Evolutionary conservation across 148 eudicot genomes (phyloP).

Genomic region (Agrostemma githago): DNA sequence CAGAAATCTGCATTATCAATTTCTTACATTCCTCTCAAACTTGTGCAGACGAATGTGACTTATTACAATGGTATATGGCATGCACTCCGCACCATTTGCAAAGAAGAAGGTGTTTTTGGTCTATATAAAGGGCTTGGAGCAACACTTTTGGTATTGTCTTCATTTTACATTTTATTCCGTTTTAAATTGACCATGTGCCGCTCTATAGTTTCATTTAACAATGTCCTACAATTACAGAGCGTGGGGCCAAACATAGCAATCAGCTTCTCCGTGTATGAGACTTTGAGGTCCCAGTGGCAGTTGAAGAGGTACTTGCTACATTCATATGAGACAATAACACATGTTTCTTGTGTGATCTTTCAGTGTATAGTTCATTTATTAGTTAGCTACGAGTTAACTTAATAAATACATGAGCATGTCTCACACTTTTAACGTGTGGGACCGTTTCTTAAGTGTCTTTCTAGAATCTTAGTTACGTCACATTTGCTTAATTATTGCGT

Average conservation of each 20-base stretch:
- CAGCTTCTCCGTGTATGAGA: conserved; percentile 91
- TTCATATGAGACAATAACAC: not conserved
- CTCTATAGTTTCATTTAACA: not conserved
- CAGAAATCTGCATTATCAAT: not conserved
- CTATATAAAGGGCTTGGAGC: conserved; percentile 98
- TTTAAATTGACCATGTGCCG: not conserved
- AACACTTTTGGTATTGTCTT: conserved; percentile 62
- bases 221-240: conserved; percentile 47
- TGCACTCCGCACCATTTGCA: conserved; percentile 66
- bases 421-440: not conserved
- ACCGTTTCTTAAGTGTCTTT: not conserved
- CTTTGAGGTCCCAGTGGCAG: conserved; percentile 72
- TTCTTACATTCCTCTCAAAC: not conserved
- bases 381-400: not conserved
- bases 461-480: not conserved
- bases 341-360: not conserved
- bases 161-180: not conserved
- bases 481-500: not conserved
- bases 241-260: conserved; percentile 97
- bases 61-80: conserved; percentile 89
- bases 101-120: conserved; percentile 70
- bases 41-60: conserved; percentile 65
- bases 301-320: conserved; percentile 45
- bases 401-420: not conserved
- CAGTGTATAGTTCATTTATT: not conserved